phyloP scores from a whole-genome alignment of 129 eudicot species.

The Tagetes patula region DNA sequence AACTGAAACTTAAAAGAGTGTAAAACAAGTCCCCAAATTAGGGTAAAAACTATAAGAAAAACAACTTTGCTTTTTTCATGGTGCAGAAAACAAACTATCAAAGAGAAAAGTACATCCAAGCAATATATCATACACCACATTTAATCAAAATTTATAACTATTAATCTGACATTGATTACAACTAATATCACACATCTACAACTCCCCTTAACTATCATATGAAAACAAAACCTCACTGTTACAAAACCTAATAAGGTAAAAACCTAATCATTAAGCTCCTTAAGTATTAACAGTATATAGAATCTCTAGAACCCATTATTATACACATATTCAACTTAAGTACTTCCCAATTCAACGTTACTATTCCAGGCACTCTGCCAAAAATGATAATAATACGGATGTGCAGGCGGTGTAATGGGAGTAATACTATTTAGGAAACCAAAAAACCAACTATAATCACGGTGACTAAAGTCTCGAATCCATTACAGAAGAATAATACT shows the following conservation, averaged over 20 bases:
- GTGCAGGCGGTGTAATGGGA: too few relatives aligned
- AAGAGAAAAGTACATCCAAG: not conserved
- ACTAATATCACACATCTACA: not conserved
- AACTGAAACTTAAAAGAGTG: not conserved
- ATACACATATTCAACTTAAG: not conserved
- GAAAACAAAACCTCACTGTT: not conserved
- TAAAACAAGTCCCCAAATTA: not conserved
- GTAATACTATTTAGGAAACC: not conserved
- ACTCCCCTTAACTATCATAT: not conserved
- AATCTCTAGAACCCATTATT: not conserved
- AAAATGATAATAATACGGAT: not conserved
- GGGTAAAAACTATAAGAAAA: not conserved
- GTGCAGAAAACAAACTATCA: not conserved
- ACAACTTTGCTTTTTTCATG: not conserved
- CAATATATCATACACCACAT: not conserved
- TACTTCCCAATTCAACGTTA: not conserved
- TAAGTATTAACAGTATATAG: not conserved
- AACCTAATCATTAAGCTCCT: not conserved
- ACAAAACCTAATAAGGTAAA: not conserved
- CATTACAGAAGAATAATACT: not conserved
- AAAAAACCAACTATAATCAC: conserved; percentile 1
- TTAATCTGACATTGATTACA: not conserved
- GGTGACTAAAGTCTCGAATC: not conserved
- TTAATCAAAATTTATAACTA: not conserved
- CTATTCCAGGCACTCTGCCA: conserved; percentile 1